Conservation (phyloP, 148 eudicot species). For the Silene conica region DNA sequence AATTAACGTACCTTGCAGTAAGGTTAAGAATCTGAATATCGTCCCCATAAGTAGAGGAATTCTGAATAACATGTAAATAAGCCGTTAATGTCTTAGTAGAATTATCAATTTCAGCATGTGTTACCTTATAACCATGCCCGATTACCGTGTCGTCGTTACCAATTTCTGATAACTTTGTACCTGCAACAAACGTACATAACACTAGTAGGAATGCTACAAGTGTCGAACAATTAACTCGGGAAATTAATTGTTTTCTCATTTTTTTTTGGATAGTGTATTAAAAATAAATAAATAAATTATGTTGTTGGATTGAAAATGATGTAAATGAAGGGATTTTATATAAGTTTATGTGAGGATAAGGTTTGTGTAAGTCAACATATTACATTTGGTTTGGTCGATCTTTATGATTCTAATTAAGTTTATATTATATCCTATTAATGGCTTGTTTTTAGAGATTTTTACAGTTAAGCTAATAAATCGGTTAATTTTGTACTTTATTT, state of each 20-base stretch:
- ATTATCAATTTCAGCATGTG: background rate
- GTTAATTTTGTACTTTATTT: too few species aligned
- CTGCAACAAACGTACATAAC: background rate
- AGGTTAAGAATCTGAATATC: slow-evolving; percentile 20
- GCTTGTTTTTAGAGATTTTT: too few species aligned
- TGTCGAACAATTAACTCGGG: background rate
- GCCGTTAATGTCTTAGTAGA: slow-evolving; percentile 1
- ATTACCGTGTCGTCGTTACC: background rate
- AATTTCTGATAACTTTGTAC: background rate
- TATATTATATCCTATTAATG: too few species aligned
- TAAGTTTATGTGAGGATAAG: too few species aligned
- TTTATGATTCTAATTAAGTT: too few species aligned
- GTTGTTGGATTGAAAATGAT: too few species aligned
- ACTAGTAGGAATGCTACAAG: background rate
- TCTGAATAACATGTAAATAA: background rate
- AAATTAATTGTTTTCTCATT: background rate
- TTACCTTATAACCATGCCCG: background rate
- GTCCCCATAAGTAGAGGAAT: background rate
- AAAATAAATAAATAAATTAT: too few species aligned
- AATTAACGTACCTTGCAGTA: background rate
- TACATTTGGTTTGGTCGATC: too few species aligned
- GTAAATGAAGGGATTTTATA: too few species aligned
- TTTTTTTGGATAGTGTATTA: too few species aligned
- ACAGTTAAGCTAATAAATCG: too few species aligned
- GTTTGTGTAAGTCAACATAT: too few species aligned